Base-by-base conservation (phyloP, 176 grass and related monocot genomes). In the Panicum miliaceum region DNA sequence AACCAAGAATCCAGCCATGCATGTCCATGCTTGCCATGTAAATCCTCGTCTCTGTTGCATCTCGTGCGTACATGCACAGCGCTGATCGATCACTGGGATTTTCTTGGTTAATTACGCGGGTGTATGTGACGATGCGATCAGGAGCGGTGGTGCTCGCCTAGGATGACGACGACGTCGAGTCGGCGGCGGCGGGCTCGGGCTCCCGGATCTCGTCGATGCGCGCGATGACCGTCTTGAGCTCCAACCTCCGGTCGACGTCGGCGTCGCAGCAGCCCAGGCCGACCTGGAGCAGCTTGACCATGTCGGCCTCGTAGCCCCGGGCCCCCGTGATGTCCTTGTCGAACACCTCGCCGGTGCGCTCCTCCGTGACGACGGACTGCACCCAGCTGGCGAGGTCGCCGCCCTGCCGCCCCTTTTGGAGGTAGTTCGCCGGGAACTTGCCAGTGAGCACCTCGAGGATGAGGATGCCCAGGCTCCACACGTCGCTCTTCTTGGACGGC, bases 401-500 rank as follows among this genome's bases (percentile, higher is more conserved):
- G n/a, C 64, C 51, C 69, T 85, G 86, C 37, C 81, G 42, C 18
- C 88, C 84, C 60, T 87, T 64, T 27, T 35, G 53, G 57, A 89
- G 79, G 50, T 90, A 89, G 41, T 68, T 78, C 1, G 81, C 92
- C 38, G 84, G 91, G n/a, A 84, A 90, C 68, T 93, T 91, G 18
- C 91, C 89, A 0, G 96, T 96, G 52, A 96, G 75, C 4, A 94
- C 74, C 88, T 99, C 93, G 7, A 96, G 88, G 52, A 94, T 90
- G 61, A 96, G 93, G 8, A 94, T 76, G 3, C 93, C 96, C 6
- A 96, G 81, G 86, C 89, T 94, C 96, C 96, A 99, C 12, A 96
- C 89, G 64, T 99, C 96, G 69, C 93, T 99, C 91, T 99, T 99
- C 67, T 94, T 99, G 3, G 89, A 90, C 64, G 93, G 89, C 60